Evolutionary conservation across 495 filamentous ascomycete genomes (phyloP).

Genomic region (Poronia punctata): DNA sequence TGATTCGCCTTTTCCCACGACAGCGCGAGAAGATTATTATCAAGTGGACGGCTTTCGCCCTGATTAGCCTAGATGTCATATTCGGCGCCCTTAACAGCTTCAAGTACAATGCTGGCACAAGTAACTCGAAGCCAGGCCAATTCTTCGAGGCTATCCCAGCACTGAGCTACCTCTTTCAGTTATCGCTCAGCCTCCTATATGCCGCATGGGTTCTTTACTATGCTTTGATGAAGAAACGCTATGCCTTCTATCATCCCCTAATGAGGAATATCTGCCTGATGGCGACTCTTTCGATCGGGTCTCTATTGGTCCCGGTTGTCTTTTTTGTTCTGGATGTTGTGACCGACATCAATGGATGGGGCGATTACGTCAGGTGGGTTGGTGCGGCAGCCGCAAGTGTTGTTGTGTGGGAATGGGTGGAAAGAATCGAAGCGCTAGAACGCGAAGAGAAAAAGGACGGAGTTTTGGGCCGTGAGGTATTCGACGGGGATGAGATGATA

Average conservation of each 20-base stretch:
- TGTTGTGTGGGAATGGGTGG: conserved; percentile 99
- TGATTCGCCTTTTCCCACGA: conserved; percentile 91
- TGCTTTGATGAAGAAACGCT: conserved; percentile 81
- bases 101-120: conserved; percentile 45
- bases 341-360: conserved; percentile 85
- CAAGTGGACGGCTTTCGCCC: conserved; percentile 93
- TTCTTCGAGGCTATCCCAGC: conserved; percentile 89
- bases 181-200: conserved; percentile 83
- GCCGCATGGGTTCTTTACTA: conserved; percentile 97
- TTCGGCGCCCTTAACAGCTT: conserved; percentile 90
- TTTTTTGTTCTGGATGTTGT: conserved; percentile 95
- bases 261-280: conserved; percentile 90
- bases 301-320: conserved; percentile 83
- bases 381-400: conserved; percentile 93
- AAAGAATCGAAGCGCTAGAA: conserved; percentile 94
- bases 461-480: conserved; percentile 87
- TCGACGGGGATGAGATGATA: conserved; percentile 95
- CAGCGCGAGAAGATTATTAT: conserved; percentile 97
- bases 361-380: conserved; percentile 96
- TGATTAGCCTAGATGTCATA: conserved; percentile 82
- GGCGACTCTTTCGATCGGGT: conserved; percentile 67
- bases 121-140: conserved; percentile 54
- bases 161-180: conserved; percentile 86
- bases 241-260: conserved; percentile 85
- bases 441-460: conserved; percentile 94